Conservation (phyloP, 75 land plant genomes). For the Adiantum capillusveneris region DNA sequence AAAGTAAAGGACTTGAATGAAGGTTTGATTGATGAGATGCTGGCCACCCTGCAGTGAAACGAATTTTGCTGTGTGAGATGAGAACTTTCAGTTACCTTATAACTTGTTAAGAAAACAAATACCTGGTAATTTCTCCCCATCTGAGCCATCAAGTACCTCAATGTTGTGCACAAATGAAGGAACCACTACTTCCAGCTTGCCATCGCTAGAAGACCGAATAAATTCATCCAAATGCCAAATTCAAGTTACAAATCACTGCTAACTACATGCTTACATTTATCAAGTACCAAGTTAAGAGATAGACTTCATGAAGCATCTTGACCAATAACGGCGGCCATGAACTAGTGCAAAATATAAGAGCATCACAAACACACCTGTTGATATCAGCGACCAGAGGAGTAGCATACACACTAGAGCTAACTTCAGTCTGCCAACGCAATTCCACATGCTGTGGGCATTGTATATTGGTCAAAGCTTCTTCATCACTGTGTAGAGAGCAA, state of each 20-base stretch:
- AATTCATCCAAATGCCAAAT: too few species aligned
- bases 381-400: conserved; percentile 79
- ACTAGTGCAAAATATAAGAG: background rate
- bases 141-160: conserved; percentile 92
- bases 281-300: too few species aligned
- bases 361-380: conserved; percentile 67
- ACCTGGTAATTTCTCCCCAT: conserved; percentile 98
- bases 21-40: conserved; percentile 92
- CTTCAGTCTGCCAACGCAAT: conserved; percentile 97
- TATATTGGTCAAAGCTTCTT: conserved; percentile 71
- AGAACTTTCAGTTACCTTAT: background rate
- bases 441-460: conserved; percentile 85
- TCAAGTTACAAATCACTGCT: too few species aligned
- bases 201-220: conserved; percentile 80
- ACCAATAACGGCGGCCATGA: too few species aligned
- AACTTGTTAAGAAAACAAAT: conserved; percentile 1
- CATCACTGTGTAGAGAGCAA: too few species aligned
- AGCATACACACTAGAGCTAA: conserved; percentile 90
- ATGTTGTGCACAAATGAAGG: conserved; percentile 97
- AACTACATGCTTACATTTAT: too few species aligned
- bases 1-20: conserved; percentile 85
- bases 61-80: background rate
- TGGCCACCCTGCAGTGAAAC: conserved; percentile 74
- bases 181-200: conserved; percentile 91
- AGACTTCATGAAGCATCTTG: too few species aligned